Conservation (phyloP, 2,329 filamentous ascomycete genomes). For the Magnaporthiopsis incrustans region DNA sequence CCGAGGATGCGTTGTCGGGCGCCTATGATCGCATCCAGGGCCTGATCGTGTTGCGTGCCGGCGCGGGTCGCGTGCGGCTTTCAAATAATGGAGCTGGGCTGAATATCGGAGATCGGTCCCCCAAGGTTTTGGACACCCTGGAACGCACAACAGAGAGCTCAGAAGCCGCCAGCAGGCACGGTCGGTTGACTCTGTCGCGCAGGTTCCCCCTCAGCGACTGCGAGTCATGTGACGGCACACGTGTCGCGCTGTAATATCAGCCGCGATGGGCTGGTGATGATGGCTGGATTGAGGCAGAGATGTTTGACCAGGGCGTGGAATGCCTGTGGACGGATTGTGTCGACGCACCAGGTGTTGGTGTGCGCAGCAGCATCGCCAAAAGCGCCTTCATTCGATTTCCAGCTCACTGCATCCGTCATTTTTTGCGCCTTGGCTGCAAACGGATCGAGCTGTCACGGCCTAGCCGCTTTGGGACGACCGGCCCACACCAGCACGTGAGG, state of each 20-base stretch:
- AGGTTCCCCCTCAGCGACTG: neutral
- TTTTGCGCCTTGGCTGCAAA: neutral
- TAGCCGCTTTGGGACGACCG: neutral
- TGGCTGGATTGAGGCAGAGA: neutral
- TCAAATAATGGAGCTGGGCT: neutral
- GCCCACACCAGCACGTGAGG: neutral
- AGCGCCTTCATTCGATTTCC: neutral
- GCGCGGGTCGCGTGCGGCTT: neutral
- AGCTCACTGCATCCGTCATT: neutral
- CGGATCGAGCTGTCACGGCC: neutral
- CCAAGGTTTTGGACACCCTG: neutral
- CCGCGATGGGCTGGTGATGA: neutral
- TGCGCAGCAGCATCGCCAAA: neutral
- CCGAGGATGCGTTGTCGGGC: neutral
- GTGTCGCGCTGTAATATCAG: neutral
- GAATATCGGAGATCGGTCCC: neutral
- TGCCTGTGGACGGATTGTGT: neutral
- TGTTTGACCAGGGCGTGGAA: neutral
- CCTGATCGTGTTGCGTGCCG: neutral
- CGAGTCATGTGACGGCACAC: neutral
- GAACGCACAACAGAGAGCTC: neutral
- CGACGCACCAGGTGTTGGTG: too few species aligned
- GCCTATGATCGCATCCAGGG: neutral
- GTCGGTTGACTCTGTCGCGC: neutral
- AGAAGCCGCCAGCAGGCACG: neutral